Evolutionary conservation across 2,329 filamentous ascomycete genomes (phyloP), one percentile per base, ranked within the genome.

Genomic region (Neonectria magnoliae): DNA sequence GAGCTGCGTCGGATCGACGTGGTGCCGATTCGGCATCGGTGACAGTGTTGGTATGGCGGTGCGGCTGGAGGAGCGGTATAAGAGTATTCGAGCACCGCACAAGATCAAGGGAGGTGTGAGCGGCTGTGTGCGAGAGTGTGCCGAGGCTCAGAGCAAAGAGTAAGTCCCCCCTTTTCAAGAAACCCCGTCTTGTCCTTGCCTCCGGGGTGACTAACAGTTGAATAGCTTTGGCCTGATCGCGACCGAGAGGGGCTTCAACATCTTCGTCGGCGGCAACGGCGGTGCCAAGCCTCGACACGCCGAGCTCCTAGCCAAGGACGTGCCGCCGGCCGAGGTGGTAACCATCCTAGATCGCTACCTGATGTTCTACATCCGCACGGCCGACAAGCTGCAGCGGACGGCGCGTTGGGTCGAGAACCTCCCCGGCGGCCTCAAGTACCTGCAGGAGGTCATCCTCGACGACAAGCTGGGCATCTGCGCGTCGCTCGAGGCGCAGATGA

Each of bases 11-110:
- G 94, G 94, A 22, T 94, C 92, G 1, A 94, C 93, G 1, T 97
- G 94, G 94, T 97, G 94, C 75, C 87, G 94, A 1, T 97, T 91
- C 73, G 94, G 94, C 57, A 90, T 97, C 60, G 93, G 93, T 29
- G 94, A 97, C 80, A 94, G 91, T 77, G 94, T 97, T 0, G 94
- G 94, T 11, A 93, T 97, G 91, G 94, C 94, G 0, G 90, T 97
- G 16, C 87, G 93, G 4, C 80, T 97, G 0, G 94, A 97, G 79
- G 92, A 97, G 81, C 88, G 94, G 50, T 97, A 97, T 80, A 97
- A 97, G 85, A 93, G 92, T 74, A 91, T 97, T 63, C 88, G 94
- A n/a, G 86, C 87, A 16, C 94, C 94, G 9, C 94, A 97, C 78
- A 97, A 97, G 83, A 87, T 97, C 77, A 97, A 97, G 79, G 93